Conservation (phyloP, 163 green algal species). For the Chlamydomonas reinhardtii region DNA sequence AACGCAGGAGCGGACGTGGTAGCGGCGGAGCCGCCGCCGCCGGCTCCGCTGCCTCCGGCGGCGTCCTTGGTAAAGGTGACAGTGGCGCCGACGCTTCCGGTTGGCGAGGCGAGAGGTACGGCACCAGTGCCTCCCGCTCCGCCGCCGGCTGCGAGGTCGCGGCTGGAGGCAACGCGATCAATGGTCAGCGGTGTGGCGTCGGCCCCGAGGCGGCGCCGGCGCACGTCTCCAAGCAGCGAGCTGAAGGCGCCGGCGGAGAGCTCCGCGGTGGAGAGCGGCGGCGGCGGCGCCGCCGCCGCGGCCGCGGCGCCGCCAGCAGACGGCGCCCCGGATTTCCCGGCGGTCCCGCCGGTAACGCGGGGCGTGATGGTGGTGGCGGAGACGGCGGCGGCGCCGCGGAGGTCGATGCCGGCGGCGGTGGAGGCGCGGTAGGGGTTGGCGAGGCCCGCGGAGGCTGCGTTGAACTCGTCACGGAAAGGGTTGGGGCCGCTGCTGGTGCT, state of each 20-base stretch:
- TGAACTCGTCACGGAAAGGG: too few species aligned
- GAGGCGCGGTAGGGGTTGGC: neutral
- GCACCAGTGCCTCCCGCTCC: neutral
- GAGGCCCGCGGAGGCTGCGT: too few species aligned
- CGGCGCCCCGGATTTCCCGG: too few species aligned
- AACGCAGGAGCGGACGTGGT: neutral
- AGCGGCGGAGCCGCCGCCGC: neutral
- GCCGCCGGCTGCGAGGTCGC: neutral
- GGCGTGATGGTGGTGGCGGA: neutral
- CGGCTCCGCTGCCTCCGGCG: neutral
- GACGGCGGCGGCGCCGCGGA: neutral
- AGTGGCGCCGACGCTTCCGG: neutral
- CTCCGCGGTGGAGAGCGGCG: neutral
- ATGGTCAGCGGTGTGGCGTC: neutral
- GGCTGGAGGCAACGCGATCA: neutral
- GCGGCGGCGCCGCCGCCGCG: neutral
- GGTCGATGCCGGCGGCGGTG: neutral
- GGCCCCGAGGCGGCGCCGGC: neutral
- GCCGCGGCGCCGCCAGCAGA: too few species aligned
- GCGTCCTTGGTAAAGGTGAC: too few species aligned
- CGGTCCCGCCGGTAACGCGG: too few species aligned
- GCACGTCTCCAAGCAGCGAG: slow-evolving; percentile 3
- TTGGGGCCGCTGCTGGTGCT: too few species aligned
- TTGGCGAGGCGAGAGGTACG: neutral
- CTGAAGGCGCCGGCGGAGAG: neutral